These are phyloP conservation scores for Phytophthora cajani DNA, from an alignment of 352 stramenopile genomes.

Conservation along the genomic window DNA sequence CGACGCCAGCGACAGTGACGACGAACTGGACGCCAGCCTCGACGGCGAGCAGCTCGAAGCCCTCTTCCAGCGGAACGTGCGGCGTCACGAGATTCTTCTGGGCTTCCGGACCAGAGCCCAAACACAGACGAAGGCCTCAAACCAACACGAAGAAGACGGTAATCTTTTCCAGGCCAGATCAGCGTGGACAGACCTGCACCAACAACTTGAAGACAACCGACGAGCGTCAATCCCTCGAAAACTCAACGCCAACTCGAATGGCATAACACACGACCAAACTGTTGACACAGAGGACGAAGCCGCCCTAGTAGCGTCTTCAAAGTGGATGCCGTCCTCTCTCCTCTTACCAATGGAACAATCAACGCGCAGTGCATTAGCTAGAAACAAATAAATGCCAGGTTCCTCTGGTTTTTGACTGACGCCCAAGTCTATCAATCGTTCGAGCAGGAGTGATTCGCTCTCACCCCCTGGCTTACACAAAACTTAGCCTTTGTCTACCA, in stretches of 20 bases:
- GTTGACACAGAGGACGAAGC: constrained; percentile 22
- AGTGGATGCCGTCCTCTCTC: constrained; percentile 49
- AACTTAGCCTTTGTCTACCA: not conserved
- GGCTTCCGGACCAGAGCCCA: constrained; percentile 48
- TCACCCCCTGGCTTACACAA: constrained; percentile 10
- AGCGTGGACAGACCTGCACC: constrained; percentile 50
- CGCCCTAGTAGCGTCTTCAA: constrained; percentile 52
- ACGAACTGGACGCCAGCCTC: constrained; percentile 44
- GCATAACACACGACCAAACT: constrained; percentile 1
- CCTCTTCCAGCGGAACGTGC: constrained; percentile 69
- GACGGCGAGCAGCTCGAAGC: constrained; percentile 56
- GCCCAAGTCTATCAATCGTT: constrained; percentile 27
- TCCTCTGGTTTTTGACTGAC: constrained; percentile 31
- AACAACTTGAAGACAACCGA: constrained; percentile 44
- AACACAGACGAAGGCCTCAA: constrained; percentile 5
- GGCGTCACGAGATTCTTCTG: constrained; percentile 65
- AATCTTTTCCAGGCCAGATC: constrained; percentile 13
- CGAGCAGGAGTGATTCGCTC: constrained; percentile 26
- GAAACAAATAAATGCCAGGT: constrained; percentile 35
- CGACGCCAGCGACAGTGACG: constrained; percentile 29
- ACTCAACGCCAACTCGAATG: constrained; percentile 3
- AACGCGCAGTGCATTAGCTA: constrained; percentile 5
- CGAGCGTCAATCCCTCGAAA: not conserved
- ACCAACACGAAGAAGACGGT: constrained; percentile 9
- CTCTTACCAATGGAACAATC: constrained; percentile 5